A percentile compares a stretch with the other conserved stretches of the same genome.
Conservation (phyloP, 768 basidiomycete genomes). For the Crepidotus variabilis region DNA sequence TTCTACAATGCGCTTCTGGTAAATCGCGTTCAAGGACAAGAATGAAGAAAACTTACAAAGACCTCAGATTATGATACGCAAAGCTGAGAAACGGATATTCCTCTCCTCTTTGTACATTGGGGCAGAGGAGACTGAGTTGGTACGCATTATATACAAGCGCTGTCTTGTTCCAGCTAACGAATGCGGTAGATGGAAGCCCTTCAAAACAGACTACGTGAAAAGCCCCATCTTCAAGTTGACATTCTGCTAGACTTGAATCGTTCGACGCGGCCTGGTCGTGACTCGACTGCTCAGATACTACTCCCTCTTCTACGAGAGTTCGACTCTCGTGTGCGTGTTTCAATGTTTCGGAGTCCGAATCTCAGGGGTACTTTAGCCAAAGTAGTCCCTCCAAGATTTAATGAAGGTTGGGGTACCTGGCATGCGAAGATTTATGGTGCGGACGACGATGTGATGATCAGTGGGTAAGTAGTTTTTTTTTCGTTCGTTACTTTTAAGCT, state of each 20-base stretch:
- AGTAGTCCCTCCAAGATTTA: constrained; percentile 86
- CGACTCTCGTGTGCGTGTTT: constrained; percentile 68
- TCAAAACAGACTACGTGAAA: constrained; percentile 50
- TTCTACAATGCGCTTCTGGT: constrained; percentile 60
- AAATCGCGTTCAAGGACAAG: constrained; percentile 16
- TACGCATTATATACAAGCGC: constrained; percentile 41
- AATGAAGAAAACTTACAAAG: not conserved
- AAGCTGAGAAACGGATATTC: constrained; percentile 79
- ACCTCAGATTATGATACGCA: constrained; percentile 67
- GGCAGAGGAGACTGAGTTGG: constrained; percentile 72
- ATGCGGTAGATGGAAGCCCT: constrained; percentile 67
- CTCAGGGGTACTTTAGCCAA: constrained; percentile 70
- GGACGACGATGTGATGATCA: constrained; percentile 90
- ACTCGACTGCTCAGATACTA: constrained; percentile 64
- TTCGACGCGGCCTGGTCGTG: constrained; percentile 68
- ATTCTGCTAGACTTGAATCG: constrained; percentile 81
- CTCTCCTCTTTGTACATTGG: constrained; percentile 91
- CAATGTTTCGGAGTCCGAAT: constrained; percentile 86
- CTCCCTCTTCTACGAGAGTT: constrained; percentile 71
- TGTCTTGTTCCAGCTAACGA: not conserved
- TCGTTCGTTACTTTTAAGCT: not conserved
- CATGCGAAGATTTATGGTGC: constrained; percentile 95
- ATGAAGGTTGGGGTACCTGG: constrained; percentile 99
- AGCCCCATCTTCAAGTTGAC: constrained; percentile 60
- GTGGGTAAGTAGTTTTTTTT: constrained; percentile 58